Percentiles rank a stretch among this genome's conserved stretches.
Conservation (phyloP, 1,139 yeast species). For the Geotrichum carabidarum region DNA sequence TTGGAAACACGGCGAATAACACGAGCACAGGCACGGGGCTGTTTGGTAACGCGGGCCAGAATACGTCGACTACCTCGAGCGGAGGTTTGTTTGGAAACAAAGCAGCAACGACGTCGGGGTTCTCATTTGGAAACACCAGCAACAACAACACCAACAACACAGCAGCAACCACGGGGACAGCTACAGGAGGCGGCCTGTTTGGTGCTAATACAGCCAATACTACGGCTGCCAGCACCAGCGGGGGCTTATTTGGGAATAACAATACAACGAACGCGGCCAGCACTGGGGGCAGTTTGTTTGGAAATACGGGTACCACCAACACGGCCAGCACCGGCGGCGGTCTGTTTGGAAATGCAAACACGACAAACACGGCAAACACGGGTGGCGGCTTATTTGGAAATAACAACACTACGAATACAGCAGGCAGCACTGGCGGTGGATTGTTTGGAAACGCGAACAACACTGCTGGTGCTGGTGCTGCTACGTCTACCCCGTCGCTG, state of each 20-base stretch:
- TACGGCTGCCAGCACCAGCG: constrained; percentile 27
- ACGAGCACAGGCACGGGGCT: constrained; percentile 13
- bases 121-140: constrained; percentile 30
- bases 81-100: constrained; percentile 31
- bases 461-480: constrained; percentile 22
- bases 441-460: constrained; percentile 14
- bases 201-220: constrained; percentile 16
- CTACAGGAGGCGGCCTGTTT: constrained; percentile 24
- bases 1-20: constrained; percentile 28
- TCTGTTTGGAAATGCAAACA: constrained; percentile 27
- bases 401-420: constrained; percentile 24
- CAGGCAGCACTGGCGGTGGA: constrained; percentile 1
- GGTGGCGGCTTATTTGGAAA: constrained; percentile 40
- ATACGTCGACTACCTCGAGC: constrained; percentile 14
- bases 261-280: constrained; percentile 22
- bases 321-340: constrained; percentile 21
- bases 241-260: constrained; percentile 18
- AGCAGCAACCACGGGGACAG: not conserved
- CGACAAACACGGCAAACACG: not conserved
- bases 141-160: constrained; percentile 14
- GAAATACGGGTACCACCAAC: constrained; percentile 18
- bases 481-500: constrained; percentile 16
- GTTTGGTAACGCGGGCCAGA: constrained; percentile 20
- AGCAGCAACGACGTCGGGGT: constrained; percentile 35
- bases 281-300: constrained; percentile 27